phyloP scores from a whole-genome alignment of 306 rosid genomes.

The Pterocarpus santalinus region DNA sequence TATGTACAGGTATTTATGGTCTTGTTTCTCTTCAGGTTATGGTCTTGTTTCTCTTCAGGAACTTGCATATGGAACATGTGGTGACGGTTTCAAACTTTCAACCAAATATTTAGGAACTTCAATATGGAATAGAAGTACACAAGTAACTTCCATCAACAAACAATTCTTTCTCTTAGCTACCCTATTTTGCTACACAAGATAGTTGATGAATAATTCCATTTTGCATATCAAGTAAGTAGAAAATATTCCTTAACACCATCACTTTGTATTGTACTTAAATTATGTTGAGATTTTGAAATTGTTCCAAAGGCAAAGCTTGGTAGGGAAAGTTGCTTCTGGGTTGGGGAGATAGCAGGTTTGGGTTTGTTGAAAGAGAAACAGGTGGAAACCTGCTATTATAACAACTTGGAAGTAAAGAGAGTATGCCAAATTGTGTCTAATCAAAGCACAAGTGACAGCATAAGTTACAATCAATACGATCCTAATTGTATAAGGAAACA shows the following conservation, averaged over 20 bases:
- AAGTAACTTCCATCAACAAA: neutral
- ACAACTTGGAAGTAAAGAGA: too few relatives aligned
- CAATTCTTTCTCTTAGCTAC: neutral
- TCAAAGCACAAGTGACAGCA: too few relatives aligned
- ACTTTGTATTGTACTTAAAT: neutral
- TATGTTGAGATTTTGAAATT: neutral
- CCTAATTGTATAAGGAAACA: too few relatives aligned
- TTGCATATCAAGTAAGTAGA: neutral
- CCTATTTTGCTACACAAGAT: too few relatives aligned
- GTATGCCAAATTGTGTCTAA: too few relatives aligned
- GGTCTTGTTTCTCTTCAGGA: neutral
- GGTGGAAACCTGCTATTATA: too few relatives aligned
- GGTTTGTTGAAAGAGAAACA: too few relatives aligned
- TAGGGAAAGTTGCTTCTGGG: too few relatives aligned
- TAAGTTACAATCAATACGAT: too few relatives aligned
- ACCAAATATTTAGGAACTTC: neutral
- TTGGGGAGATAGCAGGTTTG: too few relatives aligned
- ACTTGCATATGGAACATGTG: neutral
- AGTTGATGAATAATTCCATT: neutral
- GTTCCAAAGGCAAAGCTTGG: neutral
- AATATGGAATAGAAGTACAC: neutral
- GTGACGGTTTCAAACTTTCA: too few relatives aligned
- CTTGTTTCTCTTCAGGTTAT: neutral
- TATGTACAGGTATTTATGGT: slow-evolving; percentile 76
- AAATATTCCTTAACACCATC: neutral